Conservation (phyloP, 164 flowering plant genomes). For the Berberis thunbergii region DNA sequence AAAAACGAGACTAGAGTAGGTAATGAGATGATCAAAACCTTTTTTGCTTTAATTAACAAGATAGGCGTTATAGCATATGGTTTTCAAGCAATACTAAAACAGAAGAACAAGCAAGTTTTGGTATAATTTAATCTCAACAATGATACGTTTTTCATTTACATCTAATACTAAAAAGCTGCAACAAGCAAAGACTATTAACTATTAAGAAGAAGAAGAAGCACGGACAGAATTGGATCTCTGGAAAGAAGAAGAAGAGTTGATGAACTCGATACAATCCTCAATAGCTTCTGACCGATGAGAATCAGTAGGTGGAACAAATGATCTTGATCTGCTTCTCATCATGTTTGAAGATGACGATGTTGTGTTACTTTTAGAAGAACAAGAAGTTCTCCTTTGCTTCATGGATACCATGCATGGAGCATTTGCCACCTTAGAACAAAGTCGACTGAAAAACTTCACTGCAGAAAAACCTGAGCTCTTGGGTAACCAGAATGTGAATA, state of each 20-base stretch:
- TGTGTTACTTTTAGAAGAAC: background rate
- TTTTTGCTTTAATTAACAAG: too few relatives aligned
- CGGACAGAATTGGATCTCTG: conserved; percentile 34
- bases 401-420: conserved; percentile 27
- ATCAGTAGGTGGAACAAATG: conserved; percentile 31
- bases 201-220: conserved; percentile 3
- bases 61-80: too few relatives aligned
- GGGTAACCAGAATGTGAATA: conserved; percentile 21
- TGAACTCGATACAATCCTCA: conserved; percentile 64
- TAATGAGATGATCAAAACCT: too few relatives aligned
- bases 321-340: conserved; percentile 23
- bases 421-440: conserved; percentile 30
- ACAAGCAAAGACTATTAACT: background rate
- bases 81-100: too few relatives aligned
- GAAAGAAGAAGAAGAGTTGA: conserved; percentile 48
- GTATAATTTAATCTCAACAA: too few relatives aligned
- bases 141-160: background rate
- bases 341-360: conserved; percentile 24
- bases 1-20: too few relatives aligned
- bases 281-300: conserved; percentile 51
- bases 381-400: conserved; percentile 23
- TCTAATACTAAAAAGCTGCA: background rate
- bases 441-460: conserved; percentile 23
- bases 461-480: conserved; percentile 24
- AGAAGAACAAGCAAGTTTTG: too few relatives aligned